A percentile compares a stretch with the other conserved stretches of the same genome.
Evolutionary conservation across 352 stramenopile genomes (phyloP).

Genomic region (Pythium biforme): DNA sequence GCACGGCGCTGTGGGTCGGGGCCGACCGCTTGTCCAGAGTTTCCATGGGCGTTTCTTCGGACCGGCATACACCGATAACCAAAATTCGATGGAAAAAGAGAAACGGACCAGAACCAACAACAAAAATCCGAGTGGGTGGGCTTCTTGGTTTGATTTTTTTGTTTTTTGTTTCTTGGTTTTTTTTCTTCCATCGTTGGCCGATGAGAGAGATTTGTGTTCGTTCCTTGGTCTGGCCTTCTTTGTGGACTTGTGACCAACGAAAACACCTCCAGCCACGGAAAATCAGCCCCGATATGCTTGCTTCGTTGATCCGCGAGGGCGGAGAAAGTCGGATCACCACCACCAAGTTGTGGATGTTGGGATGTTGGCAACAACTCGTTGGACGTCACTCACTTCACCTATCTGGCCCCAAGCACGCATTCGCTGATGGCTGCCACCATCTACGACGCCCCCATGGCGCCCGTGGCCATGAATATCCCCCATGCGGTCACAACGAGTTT

Average conservation of each 20-base stretch:
- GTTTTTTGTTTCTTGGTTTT: background rate
- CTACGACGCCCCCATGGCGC: no score
- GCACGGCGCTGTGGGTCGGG: background rate
- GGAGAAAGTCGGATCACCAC: background rate
- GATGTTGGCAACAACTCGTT: background rate
- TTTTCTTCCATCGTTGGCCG: conserved; percentile 15
- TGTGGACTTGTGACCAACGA: background rate
- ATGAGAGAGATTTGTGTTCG: background rate
- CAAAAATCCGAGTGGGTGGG: background rate
- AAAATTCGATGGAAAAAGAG: conserved; percentile 15
- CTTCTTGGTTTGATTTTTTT: conserved; percentile 9
- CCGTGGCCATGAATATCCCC: background rate
- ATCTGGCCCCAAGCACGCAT: background rate
- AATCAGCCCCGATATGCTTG: background rate
- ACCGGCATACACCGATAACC: background rate
- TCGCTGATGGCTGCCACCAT: background rate
- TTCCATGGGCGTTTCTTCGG: conserved; percentile 20
- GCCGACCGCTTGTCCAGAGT: conserved; percentile 5
- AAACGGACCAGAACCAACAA: conserved; percentile 1
- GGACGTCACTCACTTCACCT: background rate
- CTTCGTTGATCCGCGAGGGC: background rate
- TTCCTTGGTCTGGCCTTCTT: background rate
- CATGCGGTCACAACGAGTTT: background rate
- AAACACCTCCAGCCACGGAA: background rate
- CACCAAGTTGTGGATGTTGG: background rate